phyloP scores from a whole-genome alignment of 78 protist species.

The Polysphondylium violaceum region DNA sequence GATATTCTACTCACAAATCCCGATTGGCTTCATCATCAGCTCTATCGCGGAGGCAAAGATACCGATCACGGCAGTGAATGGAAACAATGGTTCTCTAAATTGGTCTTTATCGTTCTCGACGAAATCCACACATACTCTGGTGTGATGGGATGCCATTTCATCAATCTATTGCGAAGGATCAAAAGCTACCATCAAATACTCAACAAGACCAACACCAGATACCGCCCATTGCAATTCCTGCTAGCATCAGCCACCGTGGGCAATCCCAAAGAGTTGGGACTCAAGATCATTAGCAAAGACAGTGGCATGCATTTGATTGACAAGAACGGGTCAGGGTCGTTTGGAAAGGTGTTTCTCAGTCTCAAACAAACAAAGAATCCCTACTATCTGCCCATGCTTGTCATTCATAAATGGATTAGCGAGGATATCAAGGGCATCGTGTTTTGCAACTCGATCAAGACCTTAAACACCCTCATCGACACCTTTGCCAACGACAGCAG shows the following conservation, averaged over 20 bases:
- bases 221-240: conserved; percentile 45
- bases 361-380: conserved; percentile 18
- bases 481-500: not conserved
- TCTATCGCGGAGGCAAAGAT: conserved; percentile 24
- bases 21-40: conserved; percentile 76
- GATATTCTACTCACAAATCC: conserved; percentile 79
- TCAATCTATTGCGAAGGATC: conserved; percentile 68
- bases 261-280: conserved; percentile 54
- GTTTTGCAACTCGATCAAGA: conserved; percentile 63
- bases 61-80: conserved; percentile 6
- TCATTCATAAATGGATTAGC: conserved; percentile 44
- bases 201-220: not conserved
- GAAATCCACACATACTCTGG: conserved; percentile 85
- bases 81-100: conserved; percentile 22
- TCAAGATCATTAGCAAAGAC: conserved; percentile 32
- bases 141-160: conserved; percentile 74
- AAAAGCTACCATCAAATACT: conserved; percentile 28
- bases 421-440: conserved; percentile 48
- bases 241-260: conserved; percentile 84
- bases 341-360: conserved; percentile 25
- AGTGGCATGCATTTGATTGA: conserved; percentile 13
- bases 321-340: conserved; percentile 53
- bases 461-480: conserved; percentile 17
- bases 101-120: conserved; percentile 69
- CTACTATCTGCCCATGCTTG: not conserved